Conservation (phyloP, 73 alveolate species). For the Urostyla sp. region DNA sequence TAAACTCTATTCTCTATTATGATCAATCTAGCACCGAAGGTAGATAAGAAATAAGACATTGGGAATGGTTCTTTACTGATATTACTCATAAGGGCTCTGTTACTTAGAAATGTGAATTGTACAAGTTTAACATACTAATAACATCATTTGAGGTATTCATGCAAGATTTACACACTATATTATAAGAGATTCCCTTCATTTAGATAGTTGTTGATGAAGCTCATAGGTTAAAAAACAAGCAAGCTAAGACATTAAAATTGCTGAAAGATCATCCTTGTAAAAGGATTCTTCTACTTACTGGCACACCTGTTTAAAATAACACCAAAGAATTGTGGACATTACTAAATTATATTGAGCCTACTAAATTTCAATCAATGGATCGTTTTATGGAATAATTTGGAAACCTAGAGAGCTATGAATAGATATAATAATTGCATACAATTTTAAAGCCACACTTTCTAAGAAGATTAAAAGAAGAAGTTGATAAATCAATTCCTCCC, state of each 20-base stretch:
- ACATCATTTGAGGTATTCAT: slow-evolving; percentile 96
- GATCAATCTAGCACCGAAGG: slow-evolving; percentile 89
- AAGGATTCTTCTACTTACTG: slow-evolving; percentile 92
- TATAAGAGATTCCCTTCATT: slow-evolving; percentile 87
- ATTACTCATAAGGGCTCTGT: slow-evolving; percentile 78
- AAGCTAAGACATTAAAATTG: slow-evolving; percentile 89
- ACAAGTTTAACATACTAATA: slow-evolving; percentile 83
- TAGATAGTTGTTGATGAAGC: slow-evolving; percentile 98
- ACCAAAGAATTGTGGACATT: slow-evolving; percentile 98
- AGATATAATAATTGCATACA: slow-evolving; percentile 77
- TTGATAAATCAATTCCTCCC: slow-evolving; percentile 93
- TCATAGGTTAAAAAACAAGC: slow-evolving; percentile 96
- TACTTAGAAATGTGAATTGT: slow-evolving; percentile 75
- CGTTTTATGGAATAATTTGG: slow-evolving; percentile 78
- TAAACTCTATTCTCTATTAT: slow-evolving; percentile 86
- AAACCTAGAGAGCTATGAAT: slow-evolving; percentile 76
- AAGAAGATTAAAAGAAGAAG: slow-evolving; percentile 98
- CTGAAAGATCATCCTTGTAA: slow-evolving; percentile 93
- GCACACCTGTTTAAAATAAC: slow-evolving; percentile 98
- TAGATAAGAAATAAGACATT: slow-evolving; percentile 73
- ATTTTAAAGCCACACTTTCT: slow-evolving; percentile 94
- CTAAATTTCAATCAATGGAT: slow-evolving; percentile 67
- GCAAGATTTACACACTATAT: slow-evolving; percentile 81
- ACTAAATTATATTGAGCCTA: slow-evolving; percentile 96
- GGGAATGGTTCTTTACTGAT: slow-evolving; percentile 88